Conservation (phyloP, 768 basidiomycete genomes). For the Amanita phalloides region DNA sequence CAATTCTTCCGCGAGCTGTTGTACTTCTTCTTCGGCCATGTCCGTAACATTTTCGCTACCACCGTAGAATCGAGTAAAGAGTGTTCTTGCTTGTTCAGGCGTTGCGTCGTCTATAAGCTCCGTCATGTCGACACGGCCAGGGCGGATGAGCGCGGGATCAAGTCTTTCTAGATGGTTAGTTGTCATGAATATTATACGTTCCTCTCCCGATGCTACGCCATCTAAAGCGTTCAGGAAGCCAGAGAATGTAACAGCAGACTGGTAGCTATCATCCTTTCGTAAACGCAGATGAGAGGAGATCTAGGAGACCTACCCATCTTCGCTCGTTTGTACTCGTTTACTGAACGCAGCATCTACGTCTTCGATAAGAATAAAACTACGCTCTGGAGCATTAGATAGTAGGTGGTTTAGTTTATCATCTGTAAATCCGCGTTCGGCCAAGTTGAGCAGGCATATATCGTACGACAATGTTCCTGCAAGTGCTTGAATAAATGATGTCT, state of each 20-base stretch:
- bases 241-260: conserved; percentile 94
- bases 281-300: not conserved
- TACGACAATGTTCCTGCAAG: conserved; percentile 87
- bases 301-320: conserved; percentile 69
- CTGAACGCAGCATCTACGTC: conserved; percentile 98
- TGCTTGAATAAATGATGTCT: conserved; percentile 97
- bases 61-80: conserved; percentile 83
- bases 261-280: conserved; percentile 47
- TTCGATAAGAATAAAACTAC: conserved; percentile 92
- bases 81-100: conserved; percentile 61
- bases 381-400: conserved; percentile 85
- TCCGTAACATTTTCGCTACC: conserved; percentile 23
- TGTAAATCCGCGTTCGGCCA: conserved; percentile 90
- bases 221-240: conserved; percentile 96
- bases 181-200: conserved; percentile 98
- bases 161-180: conserved; percentile 90
- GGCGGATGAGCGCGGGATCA: conserved; percentile 91
- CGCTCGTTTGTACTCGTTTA: conserved; percentile 79
- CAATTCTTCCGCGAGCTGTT: conserved; percentile 40
- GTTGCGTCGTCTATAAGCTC: conserved; percentile 82
- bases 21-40: conserved; percentile 22
- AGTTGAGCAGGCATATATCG: conserved; percentile 92
- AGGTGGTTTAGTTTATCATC: conserved; percentile 96
- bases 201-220: conserved; percentile 95
- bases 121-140: conserved; percentile 86